Evolutionary conservation across 495 filamentous ascomycete species (phyloP).

Genomic region (Hyaloscypha variabilis): DNA sequence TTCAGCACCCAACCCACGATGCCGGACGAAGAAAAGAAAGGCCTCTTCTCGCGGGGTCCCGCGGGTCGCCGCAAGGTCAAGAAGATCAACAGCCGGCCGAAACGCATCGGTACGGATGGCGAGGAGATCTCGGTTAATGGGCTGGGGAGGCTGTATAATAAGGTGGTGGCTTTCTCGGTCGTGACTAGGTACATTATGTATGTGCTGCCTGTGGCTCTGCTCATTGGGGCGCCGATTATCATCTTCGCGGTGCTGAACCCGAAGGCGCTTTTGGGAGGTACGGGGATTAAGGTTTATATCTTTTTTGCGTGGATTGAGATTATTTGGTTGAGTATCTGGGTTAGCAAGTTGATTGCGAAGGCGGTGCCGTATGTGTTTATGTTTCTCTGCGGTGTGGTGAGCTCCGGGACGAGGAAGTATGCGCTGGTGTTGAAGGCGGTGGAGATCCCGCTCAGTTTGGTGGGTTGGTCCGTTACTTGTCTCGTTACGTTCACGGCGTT

Average conservation of each 20-base stretch:
- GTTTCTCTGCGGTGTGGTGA: slow-evolving; percentile 85
- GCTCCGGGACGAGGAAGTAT: slow-evolving; percentile 91
- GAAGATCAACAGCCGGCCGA: slow-evolving; percentile 43
- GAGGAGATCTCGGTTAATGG: slow-evolving; percentile 69
- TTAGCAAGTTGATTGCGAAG: slow-evolving; percentile 79
- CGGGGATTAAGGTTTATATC: slow-evolving; percentile 67
- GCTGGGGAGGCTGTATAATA: slow-evolving; percentile 88
- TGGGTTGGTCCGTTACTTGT: slow-evolving; percentile 80
- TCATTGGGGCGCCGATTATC: slow-evolving; percentile 82
- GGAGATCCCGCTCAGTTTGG: slow-evolving; percentile 84
- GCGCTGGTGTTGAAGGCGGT: slow-evolving; percentile 76
- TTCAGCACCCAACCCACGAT: slow-evolving; percentile 29
- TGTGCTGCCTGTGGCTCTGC: slow-evolving; percentile 72
- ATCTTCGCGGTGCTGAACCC: slow-evolving; percentile 40
- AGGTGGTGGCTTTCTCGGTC: slow-evolving; percentile 81
- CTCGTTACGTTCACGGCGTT: slow-evolving; percentile 81
- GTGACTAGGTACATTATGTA: slow-evolving; percentile 90
- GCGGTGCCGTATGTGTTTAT: slow-evolving; percentile 82
- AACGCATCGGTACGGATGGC: slow-evolving; percentile 40
- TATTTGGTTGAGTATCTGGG: slow-evolving; percentile 88
- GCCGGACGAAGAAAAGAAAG: slow-evolving; percentile 46
- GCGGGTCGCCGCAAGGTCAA: slow-evolving; percentile 58
- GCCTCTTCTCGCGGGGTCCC: slow-evolving; percentile 52
- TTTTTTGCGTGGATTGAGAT: slow-evolving; percentile 94
- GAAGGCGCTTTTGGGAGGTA: slow-evolving; percentile 53